Conservation (phyloP, 768 basidiomycete species). For the Termitomyces sp. region DNA sequence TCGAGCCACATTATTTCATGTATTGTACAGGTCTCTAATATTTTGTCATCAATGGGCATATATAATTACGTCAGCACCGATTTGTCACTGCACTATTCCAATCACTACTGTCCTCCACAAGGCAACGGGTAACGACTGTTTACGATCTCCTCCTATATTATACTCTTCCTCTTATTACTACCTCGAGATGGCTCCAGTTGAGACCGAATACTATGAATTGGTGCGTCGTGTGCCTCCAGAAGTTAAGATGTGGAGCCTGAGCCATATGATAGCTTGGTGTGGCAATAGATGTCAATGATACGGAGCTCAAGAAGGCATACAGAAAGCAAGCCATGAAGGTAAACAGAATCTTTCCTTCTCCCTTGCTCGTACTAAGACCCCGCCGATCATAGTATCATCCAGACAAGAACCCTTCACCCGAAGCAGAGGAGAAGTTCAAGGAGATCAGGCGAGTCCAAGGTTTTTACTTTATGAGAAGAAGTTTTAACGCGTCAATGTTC, state of each 20-base stretch:
- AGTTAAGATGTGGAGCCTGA: not conserved
- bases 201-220: conserved; percentile 86
- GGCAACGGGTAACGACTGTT: conserved; percentile 5
- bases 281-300: conserved; percentile 66
- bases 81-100: not conserved
- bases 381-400: conserved; percentile 68
- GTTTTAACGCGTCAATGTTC: conserved; percentile 2
- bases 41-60: not conserved
- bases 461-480: not conserved
- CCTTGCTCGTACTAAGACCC: not conserved
- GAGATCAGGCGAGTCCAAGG: conserved; percentile 70
- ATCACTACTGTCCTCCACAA: no score
- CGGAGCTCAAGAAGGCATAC: conserved; percentile 90
- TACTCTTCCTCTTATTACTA: conserved; percentile 5
- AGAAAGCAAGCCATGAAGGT: conserved; percentile 93
- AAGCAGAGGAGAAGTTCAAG: conserved; percentile 95
- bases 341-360: not conserved
- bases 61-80: conserved; percentile 7
- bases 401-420: conserved; percentile 90
- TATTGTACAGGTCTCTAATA: not conserved
- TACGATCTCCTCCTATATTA: conserved; percentile 13
- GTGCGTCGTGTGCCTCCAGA: conserved; percentile 31
- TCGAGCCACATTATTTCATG: not conserved
- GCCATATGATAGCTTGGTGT: conserved; percentile 55
- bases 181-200: conserved; percentile 70